Evolutionary conservation across 768 basidiomycete species (phyloP).

Genomic region (Leccinum barrowsii): DNA sequence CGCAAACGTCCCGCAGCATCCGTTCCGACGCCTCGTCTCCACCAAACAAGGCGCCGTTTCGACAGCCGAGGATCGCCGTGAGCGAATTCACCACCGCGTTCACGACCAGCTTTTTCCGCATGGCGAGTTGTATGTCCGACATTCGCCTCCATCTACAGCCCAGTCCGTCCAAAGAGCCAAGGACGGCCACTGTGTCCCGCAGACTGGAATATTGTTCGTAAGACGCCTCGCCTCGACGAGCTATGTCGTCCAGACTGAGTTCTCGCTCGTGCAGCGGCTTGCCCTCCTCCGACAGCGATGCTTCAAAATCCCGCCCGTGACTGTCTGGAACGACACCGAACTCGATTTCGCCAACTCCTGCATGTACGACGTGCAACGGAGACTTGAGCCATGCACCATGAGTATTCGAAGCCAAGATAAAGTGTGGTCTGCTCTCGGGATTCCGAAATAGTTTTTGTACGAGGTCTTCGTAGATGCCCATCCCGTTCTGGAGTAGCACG

Average conservation of each 20-base stretch:
- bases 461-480: slow-evolving; percentile 86
- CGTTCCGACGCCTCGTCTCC: slow-evolving; percentile 37
- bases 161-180: slow-evolving; percentile 56
- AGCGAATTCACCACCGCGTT: slow-evolving; percentile 84
- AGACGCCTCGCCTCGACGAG: slow-evolving; percentile 31
- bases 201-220: slow-evolving; percentile 54
- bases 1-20: slow-evolving; percentile 53
- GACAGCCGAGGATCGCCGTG: slow-evolving; percentile 74
- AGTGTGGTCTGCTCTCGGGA: slow-evolving; percentile 70
- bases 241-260: slow-evolving; percentile 54
- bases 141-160: slow-evolving; percentile 63
- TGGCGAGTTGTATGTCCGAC: slow-evolving; percentile 58
- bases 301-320: slow-evolving; percentile 60
- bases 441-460: slow-evolving; percentile 67
- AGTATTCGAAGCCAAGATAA: slow-evolving; percentile 79
- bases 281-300: slow-evolving; percentile 37
- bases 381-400: slow-evolving; percentile 69
- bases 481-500: slow-evolving; percentile 91
- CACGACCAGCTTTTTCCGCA: slow-evolving; percentile 79
- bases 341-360: slow-evolving; percentile 65
- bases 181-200: slow-evolving; percentile 62
- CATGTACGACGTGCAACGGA: slow-evolving; percentile 58
- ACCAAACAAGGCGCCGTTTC: slow-evolving; percentile 71
- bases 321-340: slow-evolving; percentile 79
- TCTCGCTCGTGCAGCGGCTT: slow-evolving; percentile 36